Evolutionary conservation across 805 yeast species (phyloP).

Genomic region (Kluyveromyces dobzhanskii): DNA sequence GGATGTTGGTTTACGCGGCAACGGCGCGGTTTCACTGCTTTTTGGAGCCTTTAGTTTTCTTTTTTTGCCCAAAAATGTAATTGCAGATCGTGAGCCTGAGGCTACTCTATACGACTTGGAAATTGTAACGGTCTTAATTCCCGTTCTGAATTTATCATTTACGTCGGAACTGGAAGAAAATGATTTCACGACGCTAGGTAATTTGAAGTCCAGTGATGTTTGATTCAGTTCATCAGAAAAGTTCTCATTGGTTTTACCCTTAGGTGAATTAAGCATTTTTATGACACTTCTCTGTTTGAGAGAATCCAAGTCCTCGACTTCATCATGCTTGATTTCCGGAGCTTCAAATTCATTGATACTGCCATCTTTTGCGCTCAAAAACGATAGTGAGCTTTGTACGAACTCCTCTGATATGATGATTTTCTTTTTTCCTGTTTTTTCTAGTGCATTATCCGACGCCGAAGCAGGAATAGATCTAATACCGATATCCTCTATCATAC

Average conservation of each 20-base stretch:
- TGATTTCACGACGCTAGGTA: slow-evolving; percentile 38
- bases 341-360: neutral
- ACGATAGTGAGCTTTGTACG: slow-evolving; percentile 49
- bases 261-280: slow-evolving; percentile 26
- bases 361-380: slow-evolving; percentile 33
- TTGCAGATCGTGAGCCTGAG: slow-evolving; percentile 48
- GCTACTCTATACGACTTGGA: slow-evolving; percentile 47
- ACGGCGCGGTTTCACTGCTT: neutral
- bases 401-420: slow-evolving; percentile 42
- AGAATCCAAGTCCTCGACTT: slow-evolving; percentile 36
- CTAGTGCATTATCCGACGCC: slow-evolving; percentile 13
- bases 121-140: slow-evolving; percentile 40
- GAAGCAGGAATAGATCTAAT: slow-evolving; percentile 13
- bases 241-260: slow-evolving; percentile 14
- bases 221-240: slow-evolving; percentile 14
- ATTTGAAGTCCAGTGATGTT: slow-evolving; percentile 23
- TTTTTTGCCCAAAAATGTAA: slow-evolving; percentile 42
- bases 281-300: slow-evolving; percentile 38
- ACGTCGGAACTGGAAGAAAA: slow-evolving; percentile 34
- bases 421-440: slow-evolving; percentile 25
- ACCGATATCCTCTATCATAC: slow-evolving; percentile 44
- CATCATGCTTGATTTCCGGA: slow-evolving; percentile 16
- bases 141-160: slow-evolving; percentile 35
- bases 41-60: slow-evolving; percentile 26
- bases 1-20: slow-evolving; percentile 3